These are phyloP conservation scores for Triangularia setosa DNA, from an alignment of 2,329 filamentous ascomycete genomes.

Conservation along the genomic window DNA sequence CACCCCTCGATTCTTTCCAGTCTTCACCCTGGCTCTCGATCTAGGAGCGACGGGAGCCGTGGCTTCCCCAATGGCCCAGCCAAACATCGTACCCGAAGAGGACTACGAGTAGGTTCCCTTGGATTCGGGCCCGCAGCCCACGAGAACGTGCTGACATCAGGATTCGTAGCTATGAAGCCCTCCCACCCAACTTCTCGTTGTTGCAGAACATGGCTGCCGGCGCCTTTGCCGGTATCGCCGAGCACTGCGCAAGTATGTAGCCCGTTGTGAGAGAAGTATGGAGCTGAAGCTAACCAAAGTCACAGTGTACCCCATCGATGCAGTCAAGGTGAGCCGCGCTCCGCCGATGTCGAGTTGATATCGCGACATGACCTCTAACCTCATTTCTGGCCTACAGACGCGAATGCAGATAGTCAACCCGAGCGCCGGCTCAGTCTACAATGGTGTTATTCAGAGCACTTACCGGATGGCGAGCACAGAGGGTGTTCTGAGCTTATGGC, in stretches of 20 bases:
- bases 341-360: neutral
- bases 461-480: conserved; percentile 88
- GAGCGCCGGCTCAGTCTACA: conserved; percentile 74
- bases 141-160: neutral
- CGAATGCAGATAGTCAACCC: conserved; percentile 97
- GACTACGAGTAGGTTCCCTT: conserved; percentile 60
- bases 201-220: conserved; percentile 93
- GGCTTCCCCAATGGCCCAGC: conserved; percentile 65
- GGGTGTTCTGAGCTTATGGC: conserved; percentile 88
- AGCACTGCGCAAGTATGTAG: conserved; percentile 48
- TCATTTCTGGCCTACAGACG: conserved; percentile 55
- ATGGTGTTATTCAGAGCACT: conserved; percentile 85
- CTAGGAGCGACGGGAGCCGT: conserved; percentile 63
- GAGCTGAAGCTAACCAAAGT: conserved; percentile 5
- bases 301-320: conserved; percentile 91
- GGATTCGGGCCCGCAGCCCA: neutral
- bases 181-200: conserved; percentile 92
- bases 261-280: neutral
- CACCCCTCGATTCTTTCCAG: conserved; percentile 27
- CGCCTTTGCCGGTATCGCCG: conserved; percentile 82
- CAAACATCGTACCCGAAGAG: conserved; percentile 58
- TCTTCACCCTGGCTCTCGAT: conserved; percentile 60
- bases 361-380: neutral
- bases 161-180: conserved; percentile 74
- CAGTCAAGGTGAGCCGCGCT: conserved; percentile 71